These are phyloP conservation scores for Backusella parvicylindrica DNA, from an alignment of 192 early-diverging fungal genomes.

Conservation along the genomic window DNA sequence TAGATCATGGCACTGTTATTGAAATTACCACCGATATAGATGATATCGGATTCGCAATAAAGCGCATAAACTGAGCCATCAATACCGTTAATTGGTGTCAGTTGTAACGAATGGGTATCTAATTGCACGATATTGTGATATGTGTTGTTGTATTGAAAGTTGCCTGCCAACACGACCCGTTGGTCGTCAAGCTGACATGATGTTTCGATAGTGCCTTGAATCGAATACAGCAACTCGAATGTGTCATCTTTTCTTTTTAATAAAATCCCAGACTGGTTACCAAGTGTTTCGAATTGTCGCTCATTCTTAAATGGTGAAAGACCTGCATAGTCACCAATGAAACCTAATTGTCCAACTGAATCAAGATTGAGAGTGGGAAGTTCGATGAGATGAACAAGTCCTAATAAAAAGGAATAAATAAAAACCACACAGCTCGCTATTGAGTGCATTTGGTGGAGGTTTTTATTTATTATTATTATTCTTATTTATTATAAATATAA, in stretches of 20 bases:
- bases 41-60: slow-evolving; percentile 21
- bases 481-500: neutral
- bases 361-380: slow-evolving; percentile 13
- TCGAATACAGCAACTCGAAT: slow-evolving; percentile 5
- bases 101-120: neutral
- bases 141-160: slow-evolving; percentile 14
- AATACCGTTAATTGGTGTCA: slow-evolving; percentile 22
- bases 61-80: slow-evolving; percentile 33
- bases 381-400: neutral
- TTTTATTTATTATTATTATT: neutral
- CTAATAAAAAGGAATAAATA: slow-evolving; percentile 1
- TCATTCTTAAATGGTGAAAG: slow-evolving; percentile 14
- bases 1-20: slow-evolving; percentile 16
- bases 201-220: slow-evolving; percentile 21
- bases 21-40: slow-evolving; percentile 32
- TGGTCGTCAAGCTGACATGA: slow-evolving; percentile 6
- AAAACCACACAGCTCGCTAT: neutral
- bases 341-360: slow-evolving; percentile 24
- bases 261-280: neutral
- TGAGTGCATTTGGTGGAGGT: slow-evolving; percentile 3
- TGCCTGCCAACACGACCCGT: slow-evolving; percentile 16
- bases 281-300: slow-evolving; percentile 10
- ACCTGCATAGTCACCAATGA: slow-evolving; percentile 29
- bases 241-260: neutral
- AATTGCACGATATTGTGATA: slow-evolving; percentile 24